Evolutionary conservation across 768 basidiomycete genomes (phyloP).

Genomic region (Mrakia frigida): DNA sequence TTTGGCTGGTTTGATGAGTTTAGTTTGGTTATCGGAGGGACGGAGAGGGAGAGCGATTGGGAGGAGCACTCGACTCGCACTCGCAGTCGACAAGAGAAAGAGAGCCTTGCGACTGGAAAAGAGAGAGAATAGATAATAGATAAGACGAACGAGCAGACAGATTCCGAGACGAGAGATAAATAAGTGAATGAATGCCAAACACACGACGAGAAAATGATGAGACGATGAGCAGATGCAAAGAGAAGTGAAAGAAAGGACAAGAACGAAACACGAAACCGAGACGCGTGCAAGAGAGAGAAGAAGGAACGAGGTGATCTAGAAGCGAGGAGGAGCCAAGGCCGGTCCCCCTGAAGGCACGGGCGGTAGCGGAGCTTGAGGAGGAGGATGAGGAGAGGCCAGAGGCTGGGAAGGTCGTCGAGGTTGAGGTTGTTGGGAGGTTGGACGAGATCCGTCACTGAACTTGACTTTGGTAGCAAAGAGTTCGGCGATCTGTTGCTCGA

Average conservation of each 20-base stretch:
- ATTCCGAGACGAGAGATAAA: too few species aligned
- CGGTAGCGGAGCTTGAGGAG: neutral
- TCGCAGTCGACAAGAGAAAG: too few species aligned
- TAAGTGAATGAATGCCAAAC: neutral
- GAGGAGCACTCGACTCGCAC: too few species aligned
- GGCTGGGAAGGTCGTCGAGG: neutral
- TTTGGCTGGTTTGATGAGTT: too few species aligned
- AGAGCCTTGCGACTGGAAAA: too few species aligned
- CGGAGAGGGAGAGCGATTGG: too few species aligned
- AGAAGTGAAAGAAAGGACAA: neutral
- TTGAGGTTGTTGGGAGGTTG: neutral
- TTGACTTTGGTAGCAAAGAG: constrained; percentile 30
- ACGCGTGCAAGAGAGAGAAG: neutral
- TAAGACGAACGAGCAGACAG: neutral
- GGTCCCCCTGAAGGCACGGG: neutral
- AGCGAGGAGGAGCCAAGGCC: neutral
- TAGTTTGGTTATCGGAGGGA: too few species aligned
- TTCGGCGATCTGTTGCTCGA: constrained; percentile 28
- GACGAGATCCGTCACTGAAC: constrained; percentile 8
- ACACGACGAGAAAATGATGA: neutral
- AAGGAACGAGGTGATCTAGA: neutral
- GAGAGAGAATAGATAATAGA: neutral
- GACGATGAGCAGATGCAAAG: neutral
- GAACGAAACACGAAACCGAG: neutral
- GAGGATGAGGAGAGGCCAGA: neutral